Conservation (phyloP, 768 basidiomycete genomes). For the Mycena indigotica region DNA sequence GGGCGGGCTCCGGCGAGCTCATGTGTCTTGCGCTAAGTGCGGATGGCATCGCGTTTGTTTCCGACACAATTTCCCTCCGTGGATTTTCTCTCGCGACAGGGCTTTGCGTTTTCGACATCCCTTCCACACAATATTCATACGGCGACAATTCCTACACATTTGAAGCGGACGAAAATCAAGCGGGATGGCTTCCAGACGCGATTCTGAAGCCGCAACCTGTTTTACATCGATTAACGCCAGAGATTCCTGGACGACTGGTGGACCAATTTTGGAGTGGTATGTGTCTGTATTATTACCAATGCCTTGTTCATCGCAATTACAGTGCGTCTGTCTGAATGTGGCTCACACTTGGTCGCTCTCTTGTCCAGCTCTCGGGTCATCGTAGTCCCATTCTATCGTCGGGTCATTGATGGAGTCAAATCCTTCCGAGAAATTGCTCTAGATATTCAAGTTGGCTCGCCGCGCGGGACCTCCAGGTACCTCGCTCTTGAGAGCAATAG, state of each 20-base stretch:
- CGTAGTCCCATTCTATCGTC: constrained; percentile 43
- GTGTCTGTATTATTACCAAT: constrained; percentile 12
- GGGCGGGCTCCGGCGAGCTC: constrained; percentile 41
- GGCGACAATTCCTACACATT: constrained; percentile 39
- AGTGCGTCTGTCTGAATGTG: constrained; percentile 53
- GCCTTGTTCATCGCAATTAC: not conserved
- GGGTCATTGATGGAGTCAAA: not conserved
- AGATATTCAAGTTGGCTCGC: constrained; percentile 1
- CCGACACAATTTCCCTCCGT: constrained; percentile 48
- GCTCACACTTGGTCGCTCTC: constrained; percentile 48
- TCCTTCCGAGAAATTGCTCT: not conserved
- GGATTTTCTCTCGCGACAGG: constrained; percentile 56
- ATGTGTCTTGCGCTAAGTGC: constrained; percentile 47
- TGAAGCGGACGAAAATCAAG: constrained; percentile 8
- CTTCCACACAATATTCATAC: constrained; percentile 37
- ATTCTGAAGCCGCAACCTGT: constrained; percentile 16
- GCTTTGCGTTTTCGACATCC: constrained; percentile 44
- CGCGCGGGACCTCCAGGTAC: not conserved
- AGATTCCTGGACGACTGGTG: constrained; percentile 20
- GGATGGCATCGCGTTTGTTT: constrained; percentile 60
- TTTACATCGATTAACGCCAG: constrained; percentile 1
- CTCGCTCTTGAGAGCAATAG: not conserved
- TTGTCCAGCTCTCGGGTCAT: constrained; percentile 42
- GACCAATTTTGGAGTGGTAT: constrained; percentile 54
- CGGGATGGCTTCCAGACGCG: constrained; percentile 3